A percentile compares a stretch with the other conserved stretches of the same genome.
Conservation (phyloP, 2,329 filamentous ascomycete genomes). For the Phoma sp. region DNA sequence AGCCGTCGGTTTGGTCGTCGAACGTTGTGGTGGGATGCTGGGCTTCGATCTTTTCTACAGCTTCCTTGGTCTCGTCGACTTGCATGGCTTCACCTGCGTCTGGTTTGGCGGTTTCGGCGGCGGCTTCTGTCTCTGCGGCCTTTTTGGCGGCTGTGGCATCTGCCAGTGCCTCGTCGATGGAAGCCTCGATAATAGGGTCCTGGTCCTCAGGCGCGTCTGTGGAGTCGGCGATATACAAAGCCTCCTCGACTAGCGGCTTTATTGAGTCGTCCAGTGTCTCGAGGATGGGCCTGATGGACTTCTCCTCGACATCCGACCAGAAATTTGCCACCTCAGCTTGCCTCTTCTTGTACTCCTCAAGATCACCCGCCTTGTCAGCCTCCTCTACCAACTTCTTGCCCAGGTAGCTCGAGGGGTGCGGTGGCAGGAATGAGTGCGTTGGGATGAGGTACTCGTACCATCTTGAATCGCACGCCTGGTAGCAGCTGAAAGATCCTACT, state of each 20-base stretch:
- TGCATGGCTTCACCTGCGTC: slow-evolving; percentile 16
- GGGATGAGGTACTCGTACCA: slow-evolving; percentile 98
- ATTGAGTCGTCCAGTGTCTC: slow-evolving; percentile 68
- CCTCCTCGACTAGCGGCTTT: slow-evolving; percentile 67
- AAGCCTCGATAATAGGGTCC: slow-evolving; percentile 47
- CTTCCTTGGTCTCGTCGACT: slow-evolving; percentile 28
- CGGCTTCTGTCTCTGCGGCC: slow-evolving; percentile 4
- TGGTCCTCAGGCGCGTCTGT: slow-evolving; percentile 32
- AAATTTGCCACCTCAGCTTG: slow-evolving; percentile 82
- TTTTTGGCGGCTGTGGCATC: slow-evolving; percentile 16
- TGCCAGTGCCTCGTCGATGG: slow-evolving; percentile 22
- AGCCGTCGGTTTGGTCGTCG: slow-evolving; percentile 40
- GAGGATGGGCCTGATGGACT: slow-evolving; percentile 75
- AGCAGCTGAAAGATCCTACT: slow-evolving; percentile 91
- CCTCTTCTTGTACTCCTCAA: slow-evolving; percentile 71
- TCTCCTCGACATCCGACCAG: slow-evolving; percentile 84
- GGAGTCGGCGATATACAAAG: slow-evolving; percentile 59
- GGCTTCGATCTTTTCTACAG: slow-evolving; percentile 35
- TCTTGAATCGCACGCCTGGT: slow-evolving; percentile 91
- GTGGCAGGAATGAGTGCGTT: slow-evolving; percentile 89
- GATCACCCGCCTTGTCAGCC: slow-evolving; percentile 74
- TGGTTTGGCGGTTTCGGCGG: slow-evolving; percentile 16
- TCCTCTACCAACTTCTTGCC: slow-evolving; percentile 82
- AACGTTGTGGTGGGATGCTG: slow-evolving; percentile 35
- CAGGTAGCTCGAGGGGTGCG: slow-evolving; percentile 85